These are phyloP conservation scores for Solanum lignicaule DNA, from an alignment of 257 asterid species.

Conservation along the genomic window DNA sequence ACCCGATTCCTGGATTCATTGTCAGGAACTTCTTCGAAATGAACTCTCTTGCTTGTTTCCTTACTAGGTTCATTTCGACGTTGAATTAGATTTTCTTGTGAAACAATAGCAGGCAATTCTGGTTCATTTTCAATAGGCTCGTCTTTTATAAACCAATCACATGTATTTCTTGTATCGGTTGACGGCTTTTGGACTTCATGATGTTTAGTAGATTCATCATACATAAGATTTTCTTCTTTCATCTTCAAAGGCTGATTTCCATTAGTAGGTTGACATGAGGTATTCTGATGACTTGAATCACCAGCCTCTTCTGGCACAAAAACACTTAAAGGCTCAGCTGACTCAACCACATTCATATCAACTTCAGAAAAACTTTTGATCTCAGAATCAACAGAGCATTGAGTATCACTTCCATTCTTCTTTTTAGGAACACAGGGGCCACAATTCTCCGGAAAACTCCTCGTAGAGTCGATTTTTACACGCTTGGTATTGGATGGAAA, in stretches of 20 bases:
- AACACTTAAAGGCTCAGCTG: conserved; percentile 19
- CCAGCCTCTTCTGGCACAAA: not conserved
- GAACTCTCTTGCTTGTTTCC: not conserved
- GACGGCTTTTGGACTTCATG: not conserved
- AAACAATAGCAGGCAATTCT: not conserved
- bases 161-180: not conserved
- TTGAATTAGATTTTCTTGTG: not conserved
- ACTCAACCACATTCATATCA: not conserved
- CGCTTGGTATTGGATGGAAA: conserved; percentile 2
- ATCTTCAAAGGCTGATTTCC: not conserved
- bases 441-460: not conserved
- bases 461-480: not conserved
- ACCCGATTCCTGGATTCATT: not conserved
- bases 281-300: not conserved
- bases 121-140: not conserved
- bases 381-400: not conserved
- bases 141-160: not conserved
- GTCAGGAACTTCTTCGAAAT: not conserved
- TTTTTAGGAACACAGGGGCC: not conserved
- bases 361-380: not conserved
- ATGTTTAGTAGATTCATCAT: no score
- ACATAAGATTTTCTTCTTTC: no score
- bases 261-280: not conserved
- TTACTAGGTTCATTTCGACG: not conserved
- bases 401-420: not conserved